Percentiles rank a stretch among this genome's conserved stretches.
These are phyloP conservation scores for Diaporthe sp. DNA, from an alignment of 2,329 filamentous ascomycete species.

Conservation along the genomic window DNA sequence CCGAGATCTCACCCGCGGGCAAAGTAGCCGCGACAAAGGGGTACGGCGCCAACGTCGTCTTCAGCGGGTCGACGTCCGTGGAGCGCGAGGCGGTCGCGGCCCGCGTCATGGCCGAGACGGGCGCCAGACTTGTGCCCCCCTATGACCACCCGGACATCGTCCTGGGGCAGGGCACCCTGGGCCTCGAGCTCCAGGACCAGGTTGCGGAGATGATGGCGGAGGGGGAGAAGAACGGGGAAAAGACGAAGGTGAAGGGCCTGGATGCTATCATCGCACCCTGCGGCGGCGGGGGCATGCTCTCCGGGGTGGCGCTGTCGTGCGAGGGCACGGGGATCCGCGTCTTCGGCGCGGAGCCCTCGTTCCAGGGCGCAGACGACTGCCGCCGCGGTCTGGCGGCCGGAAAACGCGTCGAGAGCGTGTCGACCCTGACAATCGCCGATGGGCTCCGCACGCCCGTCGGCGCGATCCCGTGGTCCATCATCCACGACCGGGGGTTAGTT, in stretches of 20 bases:
- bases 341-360: slow-evolving; percentile 88
- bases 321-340: slow-evolving; percentile 78
- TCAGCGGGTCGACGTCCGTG: slow-evolving; percentile 81
- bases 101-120: slow-evolving; percentile 76
- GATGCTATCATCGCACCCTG: slow-evolving; percentile 84
- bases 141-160: slow-evolving; percentile 95
- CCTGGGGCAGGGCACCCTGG: slow-evolving; percentile 91
- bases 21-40: slow-evolving; percentile 86
- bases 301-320: slow-evolving; percentile 82
- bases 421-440: slow-evolving; percentile 86
- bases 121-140: slow-evolving; percentile 84
- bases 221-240: slow-evolving; percentile 32
- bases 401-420: slow-evolving; percentile 73
- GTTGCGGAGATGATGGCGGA: slow-evolving; percentile 63
- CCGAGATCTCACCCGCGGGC: slow-evolving; percentile 81
- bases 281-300: slow-evolving; percentile 89
- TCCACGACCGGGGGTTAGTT: slow-evolving; percentile 78
- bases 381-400: slow-evolving; percentile 75
- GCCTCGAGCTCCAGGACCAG: slow-evolving; percentile 83
- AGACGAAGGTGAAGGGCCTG: slow-evolving; percentile 50
- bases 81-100: slow-evolving; percentile 84
- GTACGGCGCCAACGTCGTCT: slow-evolving; percentile 82
- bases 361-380: slow-evolving; percentile 86
- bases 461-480: slow-evolving; percentile 78
- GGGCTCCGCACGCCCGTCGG: slow-evolving; percentile 88